Conservation (phyloP, 2,329 filamentous ascomycete species). For the Epichloe hybrida region DNA sequence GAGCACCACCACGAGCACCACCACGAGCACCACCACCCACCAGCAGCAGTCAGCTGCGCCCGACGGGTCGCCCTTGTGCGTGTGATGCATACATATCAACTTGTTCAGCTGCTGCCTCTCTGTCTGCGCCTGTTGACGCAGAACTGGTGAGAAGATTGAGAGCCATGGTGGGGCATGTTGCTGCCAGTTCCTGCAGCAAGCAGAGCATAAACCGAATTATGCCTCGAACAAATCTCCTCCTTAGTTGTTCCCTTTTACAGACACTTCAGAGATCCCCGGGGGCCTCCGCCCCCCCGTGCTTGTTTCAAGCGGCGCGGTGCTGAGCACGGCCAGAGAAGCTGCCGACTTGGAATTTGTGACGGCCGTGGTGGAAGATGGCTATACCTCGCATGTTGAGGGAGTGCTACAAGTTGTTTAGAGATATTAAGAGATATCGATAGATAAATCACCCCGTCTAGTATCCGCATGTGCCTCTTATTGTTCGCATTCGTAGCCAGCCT, state of each 20-base stretch:
- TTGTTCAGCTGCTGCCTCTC: not conserved
- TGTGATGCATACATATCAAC: not conserved
- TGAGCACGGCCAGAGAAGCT: slow-evolving; percentile 7
- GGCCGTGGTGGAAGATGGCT: slow-evolving; percentile 2
- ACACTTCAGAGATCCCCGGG: slow-evolving; percentile 3
- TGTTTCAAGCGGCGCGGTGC: slow-evolving; percentile 6
- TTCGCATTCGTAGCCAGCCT: not conserved
- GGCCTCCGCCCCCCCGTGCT: too few species aligned
- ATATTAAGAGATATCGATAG: too few species aligned
- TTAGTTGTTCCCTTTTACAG: too few species aligned
- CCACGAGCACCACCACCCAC: too few species aligned
- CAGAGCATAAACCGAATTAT: too few species aligned
- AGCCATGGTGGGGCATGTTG: not conserved
- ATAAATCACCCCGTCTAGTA: not conserved
- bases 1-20: too few species aligned
- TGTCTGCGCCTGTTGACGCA: not conserved
- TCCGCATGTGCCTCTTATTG: not conserved
- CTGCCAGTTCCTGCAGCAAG: not conserved
- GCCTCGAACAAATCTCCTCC: too few species aligned
- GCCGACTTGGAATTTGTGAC: slow-evolving; percentile 9
- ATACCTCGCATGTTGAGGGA: too few species aligned
- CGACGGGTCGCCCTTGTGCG: not conserved
- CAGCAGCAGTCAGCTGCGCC: too few species aligned
- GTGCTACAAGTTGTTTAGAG: too few species aligned
- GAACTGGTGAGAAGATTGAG: not conserved